Conservation (phyloP, 1,139 yeast genomes). For the Insectozyma bohioensis region DNA sequence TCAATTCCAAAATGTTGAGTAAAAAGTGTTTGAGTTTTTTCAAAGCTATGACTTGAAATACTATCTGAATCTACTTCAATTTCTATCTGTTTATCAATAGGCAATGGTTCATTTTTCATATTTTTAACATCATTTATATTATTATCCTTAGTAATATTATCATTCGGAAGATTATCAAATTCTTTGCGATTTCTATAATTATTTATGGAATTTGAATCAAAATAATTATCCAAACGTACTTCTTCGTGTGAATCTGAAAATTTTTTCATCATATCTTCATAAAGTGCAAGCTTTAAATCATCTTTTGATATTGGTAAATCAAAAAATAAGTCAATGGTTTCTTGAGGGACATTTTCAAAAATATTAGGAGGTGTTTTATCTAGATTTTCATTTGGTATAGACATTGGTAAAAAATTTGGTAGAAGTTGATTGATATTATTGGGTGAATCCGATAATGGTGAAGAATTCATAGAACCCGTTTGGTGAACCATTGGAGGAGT, state of each 20-base stretch:
- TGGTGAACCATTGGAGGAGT: constrained; percentile 6
- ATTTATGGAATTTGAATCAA: too few species aligned
- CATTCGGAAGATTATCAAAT: too few species aligned
- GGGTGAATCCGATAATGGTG: constrained; percentile 14
- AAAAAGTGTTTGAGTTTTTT: constrained; percentile 8
- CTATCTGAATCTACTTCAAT: constrained; percentile 9
- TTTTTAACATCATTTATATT: too few species aligned
- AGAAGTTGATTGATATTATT: constrained; percentile 12
- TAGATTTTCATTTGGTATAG: constrained; percentile 13
- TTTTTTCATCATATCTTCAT: constrained; percentile 18
- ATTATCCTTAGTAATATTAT: too few species aligned
- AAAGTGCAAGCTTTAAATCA: constrained; percentile 20
- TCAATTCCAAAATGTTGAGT: constrained; percentile 8
- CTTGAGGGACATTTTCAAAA: constrained; percentile 11
- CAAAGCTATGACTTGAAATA: constrained; percentile 11
- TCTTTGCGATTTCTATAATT: too few species aligned
- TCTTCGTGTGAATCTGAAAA: constrained; percentile 8
- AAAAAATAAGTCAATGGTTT: constrained; percentile 9
- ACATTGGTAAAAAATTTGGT: constrained; percentile 9
- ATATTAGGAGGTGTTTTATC: constrained; percentile 14
- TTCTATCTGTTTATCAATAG: too few species aligned
- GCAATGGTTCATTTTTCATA: too few species aligned
- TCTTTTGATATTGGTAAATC: constrained; percentile 16
- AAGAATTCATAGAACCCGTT: constrained; percentile 10
- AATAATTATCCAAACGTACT: too few species aligned